Evolutionary conservation across 176 grass and related monocot species (phyloP).

Genomic region (Lolium rigidum): DNA sequence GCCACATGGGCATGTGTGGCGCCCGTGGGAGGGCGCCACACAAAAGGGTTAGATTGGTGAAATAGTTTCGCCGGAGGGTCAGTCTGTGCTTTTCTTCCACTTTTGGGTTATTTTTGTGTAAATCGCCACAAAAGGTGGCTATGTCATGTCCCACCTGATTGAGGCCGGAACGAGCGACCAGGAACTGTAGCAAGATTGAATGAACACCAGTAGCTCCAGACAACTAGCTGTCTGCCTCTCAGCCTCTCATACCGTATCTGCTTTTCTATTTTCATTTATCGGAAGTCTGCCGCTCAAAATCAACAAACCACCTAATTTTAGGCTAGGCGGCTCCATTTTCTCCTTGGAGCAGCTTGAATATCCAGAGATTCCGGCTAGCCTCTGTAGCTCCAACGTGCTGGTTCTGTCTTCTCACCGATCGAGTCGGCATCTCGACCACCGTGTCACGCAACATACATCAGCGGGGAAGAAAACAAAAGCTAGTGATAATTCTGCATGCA

Average conservation of each 20-base stretch:
- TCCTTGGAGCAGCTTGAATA: not conserved
- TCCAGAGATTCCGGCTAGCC: not conserved
- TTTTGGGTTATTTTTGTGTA: too few relatives aligned
- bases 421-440: not conserved
- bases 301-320: not conserved
- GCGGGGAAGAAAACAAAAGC: too few relatives aligned
- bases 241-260: constrained; percentile 35
- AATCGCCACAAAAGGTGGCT: too few relatives aligned
- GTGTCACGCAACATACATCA: not conserved
- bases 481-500: not conserved
- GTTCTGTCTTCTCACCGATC: not conserved
- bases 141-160: not conserved
- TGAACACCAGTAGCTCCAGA: not conserved
- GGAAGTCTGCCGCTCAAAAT: constrained; percentile 17
- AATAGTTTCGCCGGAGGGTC: too few relatives aligned
- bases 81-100: too few relatives aligned
- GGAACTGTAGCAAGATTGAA: not conserved
- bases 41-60: too few relatives aligned
- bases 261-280: constrained; percentile 35
- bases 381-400: not conserved
- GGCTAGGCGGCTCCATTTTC: not conserved
- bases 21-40: too few relatives aligned
- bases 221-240: not conserved
- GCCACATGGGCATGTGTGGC: too few relatives aligned
- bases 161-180: constrained; percentile 17